Evolutionary conservation across 2,329 filamentous ascomycete species (phyloP), one percentile per base, ranked within the genome.

Genomic region (Aspergillus japonicus): DNA sequence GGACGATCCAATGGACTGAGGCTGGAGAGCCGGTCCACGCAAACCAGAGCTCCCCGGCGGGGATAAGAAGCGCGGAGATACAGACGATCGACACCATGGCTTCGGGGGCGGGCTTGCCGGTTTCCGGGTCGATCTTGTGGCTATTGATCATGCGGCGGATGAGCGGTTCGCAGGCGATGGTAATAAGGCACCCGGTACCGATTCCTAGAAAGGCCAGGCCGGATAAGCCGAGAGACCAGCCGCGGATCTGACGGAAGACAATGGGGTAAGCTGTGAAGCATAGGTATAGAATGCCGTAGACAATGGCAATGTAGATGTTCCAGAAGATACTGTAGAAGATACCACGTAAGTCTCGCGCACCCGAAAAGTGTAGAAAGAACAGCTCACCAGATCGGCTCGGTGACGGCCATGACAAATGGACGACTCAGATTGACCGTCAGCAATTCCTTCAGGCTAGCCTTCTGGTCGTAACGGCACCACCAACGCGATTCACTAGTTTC

Each of bases 231-330:
- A 89, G 81, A 2, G 82, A 82, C 93, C 92, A 97, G 61, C 91
- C 91, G 19, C 93, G 89, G 59, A 86, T 77, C 47, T 89, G 80
- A 11, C 82, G 81, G 75, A 95, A 96, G 59, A 96, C 89, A 60
- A 96, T 89, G 0, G 92, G 92, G 73, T 96, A 96, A 12, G 91
- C 91, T 16, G 96, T 89, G 78, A 96, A 96, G 76, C 91, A 96
- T 33, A 96, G 86, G 70, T 95, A 95, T 1, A 97, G 81, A 47
- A 96, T 92, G 19, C 87, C 90, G 73, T 96, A 96, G 39, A 96
- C 86, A 44, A 96, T 79, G 0, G 90, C 85, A 63, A 89, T 85
- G 66, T 89, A 89, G 35, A 87, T 73, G 68, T 89, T 85, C 87
- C 87, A 94, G 71, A 87, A 87, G 31, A 93, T 89, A 78, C 87